phyloP scores from a whole-genome alignment of 108 stramenopile species.

The Asterionellopsis glacialis region DNA sequence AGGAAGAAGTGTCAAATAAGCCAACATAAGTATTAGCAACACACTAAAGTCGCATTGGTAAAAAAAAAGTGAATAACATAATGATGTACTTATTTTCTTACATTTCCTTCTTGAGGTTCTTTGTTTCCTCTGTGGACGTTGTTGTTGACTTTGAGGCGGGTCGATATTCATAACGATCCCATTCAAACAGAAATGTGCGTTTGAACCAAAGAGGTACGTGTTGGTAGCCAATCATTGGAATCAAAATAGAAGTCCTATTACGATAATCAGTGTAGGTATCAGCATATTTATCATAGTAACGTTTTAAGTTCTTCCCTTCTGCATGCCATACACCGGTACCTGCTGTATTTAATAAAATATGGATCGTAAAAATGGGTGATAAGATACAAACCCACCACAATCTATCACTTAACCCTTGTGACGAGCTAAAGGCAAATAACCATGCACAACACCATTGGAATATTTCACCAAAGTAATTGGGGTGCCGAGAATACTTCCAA shows the following conservation, averaged over 20 bases:
- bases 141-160: too few relatives aligned
- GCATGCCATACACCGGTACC: constrained; percentile 61
- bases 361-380: constrained; percentile 63
- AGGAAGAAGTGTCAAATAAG: too few relatives aligned
- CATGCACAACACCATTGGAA: constrained; percentile 62
- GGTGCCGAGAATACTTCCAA: constrained; percentile 59
- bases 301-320: constrained; percentile 59
- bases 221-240: constrained; percentile 55
- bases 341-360: constrained; percentile 41
- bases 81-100: too few relatives aligned
- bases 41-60: too few relatives aligned
- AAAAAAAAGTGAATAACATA: too few relatives aligned
- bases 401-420: too few relatives aligned
- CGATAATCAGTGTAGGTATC: constrained; percentile 43
- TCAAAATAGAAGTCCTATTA: constrained; percentile 47
- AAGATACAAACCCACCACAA: constrained; percentile 27
- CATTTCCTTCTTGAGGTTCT: too few relatives aligned
- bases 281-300: constrained; percentile 49
- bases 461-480: constrained; percentile 74
- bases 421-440: constrained; percentile 25
- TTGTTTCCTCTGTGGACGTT: too few relatives aligned
- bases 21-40: too few relatives aligned
- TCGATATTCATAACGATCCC: constrained; percentile 56
- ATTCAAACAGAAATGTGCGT: constrained; percentile 52
- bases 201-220: constrained; percentile 40